Evolutionary conservation across 2,329 filamentous ascomycete genomes (phyloP).

Genomic region (Venturia asperata): DNA sequence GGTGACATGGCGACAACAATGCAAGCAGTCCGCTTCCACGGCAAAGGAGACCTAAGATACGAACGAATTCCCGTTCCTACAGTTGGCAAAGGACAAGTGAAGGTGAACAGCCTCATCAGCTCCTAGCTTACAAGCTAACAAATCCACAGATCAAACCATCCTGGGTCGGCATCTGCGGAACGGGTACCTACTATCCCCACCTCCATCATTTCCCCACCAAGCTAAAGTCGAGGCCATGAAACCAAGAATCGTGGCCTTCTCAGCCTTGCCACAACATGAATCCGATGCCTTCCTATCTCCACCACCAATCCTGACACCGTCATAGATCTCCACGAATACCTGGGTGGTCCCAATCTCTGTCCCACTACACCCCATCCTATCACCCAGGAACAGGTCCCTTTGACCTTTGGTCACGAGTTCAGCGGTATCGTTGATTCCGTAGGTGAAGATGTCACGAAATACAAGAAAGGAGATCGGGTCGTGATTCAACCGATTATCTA

Average conservation of each 20-base stretch:
- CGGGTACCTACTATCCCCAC: slow-evolving; percentile 17
- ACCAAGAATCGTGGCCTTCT: background rate
- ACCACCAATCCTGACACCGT: background rate
- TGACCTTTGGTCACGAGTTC: slow-evolving; percentile 47
- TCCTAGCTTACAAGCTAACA: background rate
- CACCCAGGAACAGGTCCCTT: slow-evolving; percentile 39
- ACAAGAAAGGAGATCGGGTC: slow-evolving; percentile 51
- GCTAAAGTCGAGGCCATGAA: background rate
- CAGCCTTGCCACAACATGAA: background rate
- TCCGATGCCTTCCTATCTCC: too few species aligned
- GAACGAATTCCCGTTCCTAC: slow-evolving; percentile 38
- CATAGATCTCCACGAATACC: slow-evolving; percentile 42
- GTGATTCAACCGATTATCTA: slow-evolving; percentile 59
- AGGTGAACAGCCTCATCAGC: slow-evolving; percentile 23
- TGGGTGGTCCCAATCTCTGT: slow-evolving; percentile 43
- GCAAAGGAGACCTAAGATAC: slow-evolving; percentile 37
- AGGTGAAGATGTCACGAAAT: slow-evolving; percentile 37
- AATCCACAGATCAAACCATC: slow-evolving; percentile 31
- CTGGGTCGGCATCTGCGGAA: slow-evolving; percentile 39
- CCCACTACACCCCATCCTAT: slow-evolving; percentile 49
- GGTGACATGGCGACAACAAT: slow-evolving; percentile 25
- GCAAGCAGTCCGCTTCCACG: slow-evolving; percentile 43
- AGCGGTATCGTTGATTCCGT: slow-evolving; percentile 45
- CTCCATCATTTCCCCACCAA: background rate
- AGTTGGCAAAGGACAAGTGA: slow-evolving; percentile 37